phyloP scores from a whole-genome alignment of 768 basidiomycete species.

The Psilocybe tampanensis region DNA sequence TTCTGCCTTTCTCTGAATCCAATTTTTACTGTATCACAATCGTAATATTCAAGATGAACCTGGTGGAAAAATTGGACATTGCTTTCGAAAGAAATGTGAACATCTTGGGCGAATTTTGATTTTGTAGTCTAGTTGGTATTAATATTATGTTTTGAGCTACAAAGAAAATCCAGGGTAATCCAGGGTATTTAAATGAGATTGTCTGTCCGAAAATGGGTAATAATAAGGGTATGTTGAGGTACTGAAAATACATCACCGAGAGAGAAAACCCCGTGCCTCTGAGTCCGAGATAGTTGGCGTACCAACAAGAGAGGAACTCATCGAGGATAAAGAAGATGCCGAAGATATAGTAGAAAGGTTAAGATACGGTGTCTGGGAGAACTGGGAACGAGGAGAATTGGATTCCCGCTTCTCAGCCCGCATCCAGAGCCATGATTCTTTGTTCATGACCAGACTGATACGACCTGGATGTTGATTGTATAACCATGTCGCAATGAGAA shows the following conservation, averaged over 20 bases:
- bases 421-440: slow-evolving; percentile 23
- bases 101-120: neutral
- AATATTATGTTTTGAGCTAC: neutral
- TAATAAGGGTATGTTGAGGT: neutral
- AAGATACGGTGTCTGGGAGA: slow-evolving; percentile 18
- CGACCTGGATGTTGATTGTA: slow-evolving; percentile 74
- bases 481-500: slow-evolving; percentile 87
- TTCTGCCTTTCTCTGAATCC: too few species aligned
- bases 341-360: slow-evolving; percentile 31
- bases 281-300: slow-evolving; percentile 25
- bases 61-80: too few species aligned
- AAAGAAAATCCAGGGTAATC: neutral
- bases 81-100: too few species aligned
- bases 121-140: neutral
- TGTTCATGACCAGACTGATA: slow-evolving; percentile 13
- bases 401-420: slow-evolving; percentile 28
- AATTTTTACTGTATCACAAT: too few species aligned
- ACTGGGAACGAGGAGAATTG: slow-evolving; percentile 20
- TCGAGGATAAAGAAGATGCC: slow-evolving; percentile 32
- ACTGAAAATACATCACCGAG: slow-evolving; percentile 7
- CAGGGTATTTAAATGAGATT: neutral
- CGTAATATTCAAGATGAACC: too few species aligned
- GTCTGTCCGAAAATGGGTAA: neutral
- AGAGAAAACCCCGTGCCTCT: slow-evolving; percentile 21
- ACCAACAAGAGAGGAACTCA: slow-evolving; percentile 24